Evolutionary conservation across 2,329 filamentous ascomycete genomes (phyloP).

Genomic region (Pseudogymnoascus verrucosus): DNA sequence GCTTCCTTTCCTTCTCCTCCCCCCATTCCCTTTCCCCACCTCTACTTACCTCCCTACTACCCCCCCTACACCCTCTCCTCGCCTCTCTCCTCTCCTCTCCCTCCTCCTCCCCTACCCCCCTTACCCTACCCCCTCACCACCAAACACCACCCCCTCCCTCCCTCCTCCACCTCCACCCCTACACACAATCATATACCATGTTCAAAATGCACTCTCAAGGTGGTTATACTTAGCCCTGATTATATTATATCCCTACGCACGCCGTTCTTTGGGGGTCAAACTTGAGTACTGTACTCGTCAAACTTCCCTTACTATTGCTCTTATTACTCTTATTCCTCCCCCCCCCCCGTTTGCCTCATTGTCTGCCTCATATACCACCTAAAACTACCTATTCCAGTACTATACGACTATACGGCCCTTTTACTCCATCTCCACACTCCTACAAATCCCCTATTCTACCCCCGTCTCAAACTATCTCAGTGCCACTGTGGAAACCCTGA

Average conservation of each 20-base stretch:
- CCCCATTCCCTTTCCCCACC: background rate
- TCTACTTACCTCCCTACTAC: background rate
- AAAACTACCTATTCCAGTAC: background rate
- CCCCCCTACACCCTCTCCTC: no score
- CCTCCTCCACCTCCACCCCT: no score
- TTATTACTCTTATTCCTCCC: background rate
- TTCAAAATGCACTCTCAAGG: background rate
- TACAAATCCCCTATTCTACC: background rate
- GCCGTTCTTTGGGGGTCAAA: background rate
- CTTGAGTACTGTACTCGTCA: background rate
- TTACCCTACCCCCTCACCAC: no score
- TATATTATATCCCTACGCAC: conserved; percentile 1
- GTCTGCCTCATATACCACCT: background rate
- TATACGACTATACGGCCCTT: background rate
- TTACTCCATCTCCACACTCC: background rate
- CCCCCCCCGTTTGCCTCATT: background rate
- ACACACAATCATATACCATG: no score
- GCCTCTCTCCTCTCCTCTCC: no score
- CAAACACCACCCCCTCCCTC: no score
- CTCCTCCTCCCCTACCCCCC: no score
- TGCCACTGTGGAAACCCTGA: background rate
- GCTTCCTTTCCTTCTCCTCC: background rate
- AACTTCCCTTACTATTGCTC: background rate
- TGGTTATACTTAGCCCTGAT: conserved; percentile 2
- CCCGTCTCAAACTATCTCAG: background rate